Base-by-base conservation (phyloP, 495 filamentous ascomycete genomes). In the Lentithecium fluviatile region DNA sequence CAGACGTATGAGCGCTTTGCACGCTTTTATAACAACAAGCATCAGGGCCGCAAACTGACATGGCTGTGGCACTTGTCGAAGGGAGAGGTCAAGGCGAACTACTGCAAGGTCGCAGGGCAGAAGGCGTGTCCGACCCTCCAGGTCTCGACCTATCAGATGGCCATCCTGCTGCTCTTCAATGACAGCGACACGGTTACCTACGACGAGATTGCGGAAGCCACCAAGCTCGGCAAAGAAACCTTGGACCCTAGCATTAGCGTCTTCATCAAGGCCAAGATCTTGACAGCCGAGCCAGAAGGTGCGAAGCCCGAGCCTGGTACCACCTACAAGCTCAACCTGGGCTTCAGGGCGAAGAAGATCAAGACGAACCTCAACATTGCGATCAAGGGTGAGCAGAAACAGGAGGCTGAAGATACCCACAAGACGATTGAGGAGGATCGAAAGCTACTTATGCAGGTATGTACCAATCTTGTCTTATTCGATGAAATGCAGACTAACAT, bases 61-160 rank as follows among this genome's bases (percentile, higher is more conserved):
- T 98, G 94, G 94, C 76, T 98, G 24, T 98, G 94, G 94, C 91
- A 97, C 71, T 78, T 97, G 21, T 97, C 90, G 80, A 98, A 97
- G 75, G 94, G 95, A 56, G 94, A 99, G 73, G 80, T 99, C 52
- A 93, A 92, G 75, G 86, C 90, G 5, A 96, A 91, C 69, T 99
- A 96, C 75, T 84, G 87, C 74, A 93, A 88, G 73, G 85, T 83
- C 64, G 26, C 21, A 2, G 51, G 51, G 12, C 81, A 84, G 54
- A 97, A 96, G 76, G 87, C 90, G 12, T 90, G 91, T 0, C 97
- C 90, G 74, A 97, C 90, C n/a, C 91, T 99, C 78, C 90, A 94
- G 70, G 94, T 99, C 6, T 97, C 93, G 6, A 90, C 91, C 10
- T 97, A 89, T 72, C 94, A 99, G 71, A 96, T 97, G 91, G 93